phyloP scores from a whole-genome alignment of 2,329 filamentous ascomycete genomes.

The Colletotrichum sp. region DNA sequence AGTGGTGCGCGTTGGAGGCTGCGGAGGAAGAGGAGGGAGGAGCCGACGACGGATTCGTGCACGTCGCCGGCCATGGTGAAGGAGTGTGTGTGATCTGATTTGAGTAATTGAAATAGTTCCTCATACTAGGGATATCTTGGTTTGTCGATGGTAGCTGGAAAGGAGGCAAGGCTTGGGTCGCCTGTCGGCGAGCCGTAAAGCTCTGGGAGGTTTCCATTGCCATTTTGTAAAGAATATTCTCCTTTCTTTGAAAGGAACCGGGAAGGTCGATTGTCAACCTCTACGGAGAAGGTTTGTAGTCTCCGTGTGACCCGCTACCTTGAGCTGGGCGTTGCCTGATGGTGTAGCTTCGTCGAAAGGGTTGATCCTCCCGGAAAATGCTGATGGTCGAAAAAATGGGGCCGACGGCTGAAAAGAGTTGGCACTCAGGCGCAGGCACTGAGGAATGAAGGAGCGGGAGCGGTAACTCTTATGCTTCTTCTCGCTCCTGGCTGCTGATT shows the following conservation, averaged over 20 bases:
- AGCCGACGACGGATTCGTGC: constrained; percentile 13
- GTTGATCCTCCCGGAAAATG: not conserved
- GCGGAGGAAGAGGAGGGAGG: constrained; percentile 50
- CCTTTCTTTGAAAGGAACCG: not conserved
- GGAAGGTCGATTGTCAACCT: not conserved
- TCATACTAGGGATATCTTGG: constrained; percentile 50
- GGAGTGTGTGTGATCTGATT: not conserved
- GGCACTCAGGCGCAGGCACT: not conserved
- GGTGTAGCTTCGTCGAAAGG: not conserved
- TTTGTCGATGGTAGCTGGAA: constrained; percentile 71
- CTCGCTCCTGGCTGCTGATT: not conserved
- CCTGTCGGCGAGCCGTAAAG: constrained; percentile 74
- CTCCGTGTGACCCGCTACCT: not conserved
- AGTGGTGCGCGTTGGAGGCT: constrained; percentile 46
- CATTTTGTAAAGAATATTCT: not conserved
- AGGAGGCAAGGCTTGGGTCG: constrained; percentile 70
- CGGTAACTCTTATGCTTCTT: not conserved
- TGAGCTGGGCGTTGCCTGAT: not conserved
- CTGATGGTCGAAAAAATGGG: constrained; percentile 19
- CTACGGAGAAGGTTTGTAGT: constrained; percentile 4
- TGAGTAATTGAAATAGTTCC: constrained; percentile 29
- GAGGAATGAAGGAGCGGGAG: not conserved
- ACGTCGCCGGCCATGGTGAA: constrained; percentile 3
- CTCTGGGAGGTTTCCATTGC: constrained; percentile 50
- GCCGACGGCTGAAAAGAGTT: constrained; percentile 5